Evolutionary conservation across 2,329 filamentous ascomycete genomes (phyloP).

Genomic region (Fusarium subtropicale): DNA sequence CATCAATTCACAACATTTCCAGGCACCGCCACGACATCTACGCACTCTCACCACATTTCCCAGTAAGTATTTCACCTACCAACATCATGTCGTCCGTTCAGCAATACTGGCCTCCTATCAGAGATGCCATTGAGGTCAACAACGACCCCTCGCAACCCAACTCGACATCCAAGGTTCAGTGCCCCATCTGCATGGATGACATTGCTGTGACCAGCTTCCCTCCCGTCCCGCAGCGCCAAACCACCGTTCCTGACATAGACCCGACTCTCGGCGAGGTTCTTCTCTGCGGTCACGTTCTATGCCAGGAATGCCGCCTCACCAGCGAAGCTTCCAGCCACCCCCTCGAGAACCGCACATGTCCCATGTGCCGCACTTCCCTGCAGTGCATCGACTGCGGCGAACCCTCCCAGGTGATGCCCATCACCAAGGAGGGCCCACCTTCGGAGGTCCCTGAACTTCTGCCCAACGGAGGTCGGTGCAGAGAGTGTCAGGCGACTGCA

Average conservation of each 20-base stretch:
- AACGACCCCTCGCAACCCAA: background rate
- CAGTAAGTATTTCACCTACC: background rate
- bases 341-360: background rate
- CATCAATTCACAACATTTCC: background rate
- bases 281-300: conserved; percentile 44
- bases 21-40: background rate
- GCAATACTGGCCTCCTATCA: conserved; percentile 28
- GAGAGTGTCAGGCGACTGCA: conserved; percentile 18
- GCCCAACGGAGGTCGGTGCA: conserved; percentile 16
- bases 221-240: background rate
- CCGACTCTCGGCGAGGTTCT: conserved; percentile 6
- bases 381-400: conserved; percentile 11
- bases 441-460: background rate
- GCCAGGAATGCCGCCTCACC: conserved; percentile 17
- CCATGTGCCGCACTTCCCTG: conserved; percentile 21
- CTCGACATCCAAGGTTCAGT: background rate
- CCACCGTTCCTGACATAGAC: background rate
- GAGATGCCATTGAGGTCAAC: conserved; percentile 1
- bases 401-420: rapidly evolving
- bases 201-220: conserved; percentile 24
- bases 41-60: background rate
- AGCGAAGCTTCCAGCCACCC: background rate
- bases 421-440: background rate
- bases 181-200: conserved; percentile 35
- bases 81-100: conserved; percentile 4